phyloP scores from a whole-genome alignment of 2,329 filamentous ascomycete species.

The Tympanopsis confertula region DNA sequence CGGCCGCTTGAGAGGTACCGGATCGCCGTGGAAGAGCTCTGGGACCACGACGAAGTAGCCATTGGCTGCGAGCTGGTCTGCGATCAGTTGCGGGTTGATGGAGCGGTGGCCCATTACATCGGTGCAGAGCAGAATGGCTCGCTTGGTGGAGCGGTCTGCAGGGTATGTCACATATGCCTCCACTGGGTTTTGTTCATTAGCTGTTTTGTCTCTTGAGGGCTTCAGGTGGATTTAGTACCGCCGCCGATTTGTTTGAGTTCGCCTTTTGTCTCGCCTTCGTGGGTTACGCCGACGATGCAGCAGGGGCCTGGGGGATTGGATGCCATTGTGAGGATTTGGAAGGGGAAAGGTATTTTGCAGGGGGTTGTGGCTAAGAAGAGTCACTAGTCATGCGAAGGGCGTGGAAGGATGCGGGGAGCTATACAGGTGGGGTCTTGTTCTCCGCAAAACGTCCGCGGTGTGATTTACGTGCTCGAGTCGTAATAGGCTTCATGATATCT shows the following conservation, averaged over 20 bases:
- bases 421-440: too few relatives aligned
- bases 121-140: not conserved
- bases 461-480: too few relatives aligned
- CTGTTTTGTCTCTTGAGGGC: not conserved
- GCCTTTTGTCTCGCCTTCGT: not conserved
- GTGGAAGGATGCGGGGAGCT: too few relatives aligned
- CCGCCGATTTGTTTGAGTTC: not conserved
- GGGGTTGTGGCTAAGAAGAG: too few relatives aligned
- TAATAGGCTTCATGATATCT: too few relatives aligned
- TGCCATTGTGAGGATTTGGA: not conserved
- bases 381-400: too few relatives aligned
- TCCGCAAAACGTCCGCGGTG: too few relatives aligned
- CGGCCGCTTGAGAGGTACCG: slow-evolving; percentile 28
- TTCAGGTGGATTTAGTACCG: not conserved
- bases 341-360: too few relatives aligned
- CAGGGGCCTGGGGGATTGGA: not conserved
- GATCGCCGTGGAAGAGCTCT: slow-evolving; percentile 51
- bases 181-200: not conserved
- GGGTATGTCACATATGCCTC: not conserved
- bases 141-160: not conserved
- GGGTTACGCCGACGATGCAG: not conserved
- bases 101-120: not conserved
- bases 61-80: slow-evolving; percentile 55
- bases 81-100: slow-evolving; percentile 19
- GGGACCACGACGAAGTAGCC: slow-evolving; percentile 56